Evolutionary conservation across 1,139 yeast genomes (phyloP).

Genomic region (Suzukiozyma palmioleophila): DNA sequence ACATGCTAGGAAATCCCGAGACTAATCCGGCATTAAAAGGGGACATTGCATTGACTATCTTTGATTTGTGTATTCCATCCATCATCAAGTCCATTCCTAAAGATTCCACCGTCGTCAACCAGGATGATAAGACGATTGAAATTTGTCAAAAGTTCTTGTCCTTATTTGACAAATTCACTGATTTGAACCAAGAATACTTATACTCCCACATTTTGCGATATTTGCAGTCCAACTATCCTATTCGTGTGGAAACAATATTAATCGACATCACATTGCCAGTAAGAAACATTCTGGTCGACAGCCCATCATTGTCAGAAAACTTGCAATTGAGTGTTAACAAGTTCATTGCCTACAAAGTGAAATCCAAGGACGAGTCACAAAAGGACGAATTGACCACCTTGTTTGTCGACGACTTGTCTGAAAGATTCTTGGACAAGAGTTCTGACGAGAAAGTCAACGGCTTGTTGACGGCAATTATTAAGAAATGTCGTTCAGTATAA

Average conservation of each 20-base stretch:
- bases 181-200: constrained; percentile 65
- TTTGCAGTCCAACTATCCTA: constrained; percentile 36
- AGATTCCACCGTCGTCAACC: constrained; percentile 20
- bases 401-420: constrained; percentile 37
- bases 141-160: constrained; percentile 45
- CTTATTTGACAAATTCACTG: constrained; percentile 62
- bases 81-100: constrained; percentile 32
- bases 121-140: constrained; percentile 35
- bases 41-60: constrained; percentile 79
- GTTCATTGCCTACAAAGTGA: constrained; percentile 57
- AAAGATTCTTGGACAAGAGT: constrained; percentile 21
- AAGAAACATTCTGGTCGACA: constrained; percentile 41
- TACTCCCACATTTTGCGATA: constrained; percentile 58
- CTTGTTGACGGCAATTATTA: constrained; percentile 38
- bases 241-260: constrained; percentile 40
- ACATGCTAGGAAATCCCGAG: constrained; percentile 78
- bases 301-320: constrained; percentile 47
- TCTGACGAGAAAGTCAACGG: constrained; percentile 20
- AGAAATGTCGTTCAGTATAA: constrained; percentile 25
- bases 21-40: constrained; percentile 90
- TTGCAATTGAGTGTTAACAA: constrained; percentile 71
- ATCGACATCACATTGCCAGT: constrained; percentile 66
- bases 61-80: constrained; percentile 64
- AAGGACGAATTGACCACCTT: constrained; percentile 41
- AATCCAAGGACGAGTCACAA: constrained; percentile 27